Conservation (phyloP, 768 basidiomycete genomes). For the Pisolithus tinctorius region DNA sequence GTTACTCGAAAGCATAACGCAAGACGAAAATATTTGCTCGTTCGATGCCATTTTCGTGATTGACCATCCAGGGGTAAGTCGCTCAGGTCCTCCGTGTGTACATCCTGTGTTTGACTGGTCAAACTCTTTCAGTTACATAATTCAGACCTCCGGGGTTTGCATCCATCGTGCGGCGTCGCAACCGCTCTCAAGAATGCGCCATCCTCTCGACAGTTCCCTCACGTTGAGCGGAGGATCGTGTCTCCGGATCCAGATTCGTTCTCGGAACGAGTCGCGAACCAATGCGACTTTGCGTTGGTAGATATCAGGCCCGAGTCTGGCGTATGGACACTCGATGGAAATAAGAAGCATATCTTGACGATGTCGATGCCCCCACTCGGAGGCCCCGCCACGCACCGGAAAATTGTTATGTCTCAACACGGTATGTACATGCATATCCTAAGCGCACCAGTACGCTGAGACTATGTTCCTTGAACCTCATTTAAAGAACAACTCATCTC, state of each 20-base stretch:
- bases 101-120: slow-evolving; percentile 3
- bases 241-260: slow-evolving; percentile 30
- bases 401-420: slow-evolving; percentile 42
- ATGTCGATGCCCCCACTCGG: slow-evolving; percentile 47
- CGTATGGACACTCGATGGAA: slow-evolving; percentile 29
- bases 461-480: neutral
- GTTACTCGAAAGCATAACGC: slow-evolving; percentile 40
- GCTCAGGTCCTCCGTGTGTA: neutral
- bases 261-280: slow-evolving; percentile 38
- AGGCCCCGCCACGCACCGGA: slow-evolving; percentile 37
- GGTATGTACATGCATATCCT: slow-evolving; percentile 34
- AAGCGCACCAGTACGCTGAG: neutral
- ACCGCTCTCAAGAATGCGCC: slow-evolving; percentile 42
- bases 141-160: slow-evolving; percentile 63
- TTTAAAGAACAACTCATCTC: slow-evolving; percentile 39
- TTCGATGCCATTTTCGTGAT: slow-evolving; percentile 63
- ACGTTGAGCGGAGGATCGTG: slow-evolving; percentile 33
- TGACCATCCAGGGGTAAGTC: slow-evolving; percentile 66
- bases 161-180: slow-evolving; percentile 44
- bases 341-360: slow-evolving; percentile 48
- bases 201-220: slow-evolving; percentile 56
- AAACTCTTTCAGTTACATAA: slow-evolving; percentile 51
- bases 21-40: slow-evolving; percentile 44
- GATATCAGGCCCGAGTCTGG: slow-evolving; percentile 35
- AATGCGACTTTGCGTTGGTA: slow-evolving; percentile 48